phyloP scores from a whole-genome alignment of 495 filamentous ascomycete species.

The Tuber calosporum region DNA sequence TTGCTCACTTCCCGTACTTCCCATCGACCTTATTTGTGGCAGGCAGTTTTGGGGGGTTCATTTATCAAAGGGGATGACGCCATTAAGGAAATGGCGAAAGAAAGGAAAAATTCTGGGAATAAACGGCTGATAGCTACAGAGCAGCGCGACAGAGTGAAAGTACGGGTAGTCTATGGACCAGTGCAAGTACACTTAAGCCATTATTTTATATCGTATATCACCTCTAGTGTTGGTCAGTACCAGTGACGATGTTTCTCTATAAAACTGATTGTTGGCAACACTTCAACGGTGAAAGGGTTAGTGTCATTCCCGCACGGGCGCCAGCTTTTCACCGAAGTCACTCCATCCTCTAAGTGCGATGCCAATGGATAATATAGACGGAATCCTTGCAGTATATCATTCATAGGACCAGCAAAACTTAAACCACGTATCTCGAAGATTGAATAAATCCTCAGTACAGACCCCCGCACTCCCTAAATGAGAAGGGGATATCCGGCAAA shows the following conservation, averaged over 20 bases:
- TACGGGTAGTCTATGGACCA: not conserved
- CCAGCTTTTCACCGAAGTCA: not conserved
- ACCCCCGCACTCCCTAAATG: not conserved
- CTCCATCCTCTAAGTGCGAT: not conserved
- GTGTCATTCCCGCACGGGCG: not conserved
- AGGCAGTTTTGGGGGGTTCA: not conserved
- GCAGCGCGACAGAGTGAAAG: not conserved
- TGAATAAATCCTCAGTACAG: not conserved
- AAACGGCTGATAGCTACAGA: not conserved
- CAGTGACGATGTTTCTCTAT: not conserved
- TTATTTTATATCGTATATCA: not conserved
- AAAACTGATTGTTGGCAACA: not conserved
- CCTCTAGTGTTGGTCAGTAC: not conserved
- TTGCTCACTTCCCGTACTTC: not conserved
- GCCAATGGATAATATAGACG: not conserved
- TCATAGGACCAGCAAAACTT: not conserved
- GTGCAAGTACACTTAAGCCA: not conserved
- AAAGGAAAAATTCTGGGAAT: not conserved
- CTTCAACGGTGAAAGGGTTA: not conserved
- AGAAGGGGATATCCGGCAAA: not conserved
- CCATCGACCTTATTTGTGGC: not conserved
- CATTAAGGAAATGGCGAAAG: too few species aligned
- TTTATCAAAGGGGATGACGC: not conserved
- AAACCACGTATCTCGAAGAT: not conserved
- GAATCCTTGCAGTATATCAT: not conserved